Base-by-base conservation (phyloP, 2,329 filamentous ascomycete genomes). In the Fusarium denticulatum region DNA sequence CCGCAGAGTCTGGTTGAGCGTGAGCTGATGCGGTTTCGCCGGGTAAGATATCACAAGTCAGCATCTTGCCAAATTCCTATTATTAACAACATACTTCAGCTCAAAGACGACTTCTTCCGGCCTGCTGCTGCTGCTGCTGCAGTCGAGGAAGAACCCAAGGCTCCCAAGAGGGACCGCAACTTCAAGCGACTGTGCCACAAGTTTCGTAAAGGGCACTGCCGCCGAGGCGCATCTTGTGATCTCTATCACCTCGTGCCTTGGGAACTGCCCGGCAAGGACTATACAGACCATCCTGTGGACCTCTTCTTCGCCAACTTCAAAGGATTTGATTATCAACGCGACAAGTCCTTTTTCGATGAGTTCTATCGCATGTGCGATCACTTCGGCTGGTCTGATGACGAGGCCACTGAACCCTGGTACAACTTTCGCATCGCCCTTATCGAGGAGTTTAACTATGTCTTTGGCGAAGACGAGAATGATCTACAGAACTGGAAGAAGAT, bases 261-360 rank as follows among this genome's bases (percentile, higher is more conserved):
- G 47, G 47, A 50, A 14, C 22, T 50, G 6, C 47, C 47, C 6
- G 47, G 47, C 7, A 7, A 9, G 3, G 15, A 24, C 1, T 47
- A 7, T 11, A 16, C 8, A 3, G 47, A 34, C 1, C 53, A 58
- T 24, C 67, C 65, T 18, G 63, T 76, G 20, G 63, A 71, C 5
- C 28, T 49, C 5, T 76, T 62, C 45, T 75, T 74, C 10, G 40
- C 62, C 12, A 39, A 47, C 10, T 72, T 70, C 15, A 49, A 63
- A 7, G 24, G 15, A 2, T 72, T 74, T 39, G 24, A 49, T 24
- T 32, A 74, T 32, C 28, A 56, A 6, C 60, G 52, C 10, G 30
- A 46, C 20, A 53, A 11, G 6, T 24, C 65, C 20, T 72, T 70
- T 15, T 66, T 16, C 26, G 28, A 64, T 2, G 69, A 75, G 58